A percentile compares a stretch with the other conserved stretches of the same genome.
phyloP scores from a whole-genome alignment of 129 eudicot genomes.

The Heracleum sosnowskyi region DNA sequence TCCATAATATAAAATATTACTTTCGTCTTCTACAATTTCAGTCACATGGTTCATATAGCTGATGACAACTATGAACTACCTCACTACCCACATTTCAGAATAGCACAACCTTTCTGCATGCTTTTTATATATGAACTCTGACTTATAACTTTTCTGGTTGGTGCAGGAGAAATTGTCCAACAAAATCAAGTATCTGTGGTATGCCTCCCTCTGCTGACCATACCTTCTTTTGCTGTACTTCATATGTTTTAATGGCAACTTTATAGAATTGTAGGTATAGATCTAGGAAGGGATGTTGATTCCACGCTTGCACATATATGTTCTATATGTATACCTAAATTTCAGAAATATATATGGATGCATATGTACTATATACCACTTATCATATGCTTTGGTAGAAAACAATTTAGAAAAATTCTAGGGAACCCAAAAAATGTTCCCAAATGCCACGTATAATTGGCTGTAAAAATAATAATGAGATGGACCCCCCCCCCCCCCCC shows the following conservation, averaged over 20 bases:
- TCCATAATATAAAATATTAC: not conserved
- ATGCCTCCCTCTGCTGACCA: slow-evolving; percentile 12
- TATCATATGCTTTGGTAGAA: not conserved
- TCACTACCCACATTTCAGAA: not conserved
- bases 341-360: not conserved
- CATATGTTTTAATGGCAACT: not conserved
- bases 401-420: too few relatives aligned
- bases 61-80: not conserved
- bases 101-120: not conserved
- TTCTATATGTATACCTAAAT: not conserved
- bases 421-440: too few relatives aligned
- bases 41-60: not conserved
- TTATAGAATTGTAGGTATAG: not conserved
- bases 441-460: too few relatives aligned
- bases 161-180: slow-evolving; percentile 49
- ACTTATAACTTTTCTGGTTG: slow-evolving; percentile 17
- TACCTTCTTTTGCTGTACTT: not conserved
- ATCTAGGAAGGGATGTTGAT: not conserved
- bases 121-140: slow-evolving; percentile 8
- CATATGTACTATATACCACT: not conserved
- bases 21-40: not conserved
- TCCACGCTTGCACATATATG: not conserved
- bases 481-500: too few relatives aligned
- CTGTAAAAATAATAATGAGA: too few relatives aligned
- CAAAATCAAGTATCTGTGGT: slow-evolving; percentile 44